Conservation (phyloP, 2,329 filamentous ascomycete genomes). For the Aspergillus piperis region DNA sequence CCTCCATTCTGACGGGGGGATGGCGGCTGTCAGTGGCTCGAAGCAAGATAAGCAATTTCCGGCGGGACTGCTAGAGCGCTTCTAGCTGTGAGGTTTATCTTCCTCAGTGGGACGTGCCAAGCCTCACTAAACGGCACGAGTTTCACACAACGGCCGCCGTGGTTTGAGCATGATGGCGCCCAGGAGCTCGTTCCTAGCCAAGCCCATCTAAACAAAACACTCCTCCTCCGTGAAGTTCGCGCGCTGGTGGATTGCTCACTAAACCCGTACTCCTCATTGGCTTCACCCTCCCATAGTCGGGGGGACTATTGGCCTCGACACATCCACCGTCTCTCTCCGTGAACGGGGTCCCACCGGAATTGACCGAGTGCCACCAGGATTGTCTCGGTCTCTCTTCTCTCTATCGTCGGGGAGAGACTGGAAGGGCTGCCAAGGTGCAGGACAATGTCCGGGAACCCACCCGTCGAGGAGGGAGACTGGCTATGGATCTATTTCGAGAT, state of each 20-base stretch:
- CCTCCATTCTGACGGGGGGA: neutral
- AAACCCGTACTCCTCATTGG: constrained; percentile 5
- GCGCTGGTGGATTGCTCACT: constrained; percentile 16
- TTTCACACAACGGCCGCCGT: constrained; percentile 17
- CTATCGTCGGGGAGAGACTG: neutral
- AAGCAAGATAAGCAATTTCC: constrained; percentile 15
- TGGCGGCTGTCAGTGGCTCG: constrained; percentile 8
- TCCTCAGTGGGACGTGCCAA: constrained; percentile 15
- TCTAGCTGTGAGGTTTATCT: constrained; percentile 3
- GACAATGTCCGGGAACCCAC: neutral
- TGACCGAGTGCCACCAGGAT: neutral
- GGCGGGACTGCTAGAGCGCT: neutral
- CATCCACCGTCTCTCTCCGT: neutral
- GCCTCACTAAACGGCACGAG: constrained; percentile 9
- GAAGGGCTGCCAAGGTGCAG: neutral
- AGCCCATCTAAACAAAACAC: constrained; percentile 19
- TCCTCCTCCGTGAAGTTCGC: constrained; percentile 3
- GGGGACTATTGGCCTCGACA: constrained; percentile 11
- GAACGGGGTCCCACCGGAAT: neutral
- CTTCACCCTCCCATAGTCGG: too few species aligned
- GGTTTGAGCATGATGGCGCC: constrained; percentile 15
- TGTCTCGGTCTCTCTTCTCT: too few species aligned
- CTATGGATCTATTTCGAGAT: too few species aligned
- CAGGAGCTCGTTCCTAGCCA: constrained; percentile 2
- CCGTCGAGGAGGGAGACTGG: neutral